These are phyloP conservation scores for Microdochium bolleyi DNA, from an alignment of 2,329 filamentous ascomycete genomes.

Conservation along the genomic window DNA sequence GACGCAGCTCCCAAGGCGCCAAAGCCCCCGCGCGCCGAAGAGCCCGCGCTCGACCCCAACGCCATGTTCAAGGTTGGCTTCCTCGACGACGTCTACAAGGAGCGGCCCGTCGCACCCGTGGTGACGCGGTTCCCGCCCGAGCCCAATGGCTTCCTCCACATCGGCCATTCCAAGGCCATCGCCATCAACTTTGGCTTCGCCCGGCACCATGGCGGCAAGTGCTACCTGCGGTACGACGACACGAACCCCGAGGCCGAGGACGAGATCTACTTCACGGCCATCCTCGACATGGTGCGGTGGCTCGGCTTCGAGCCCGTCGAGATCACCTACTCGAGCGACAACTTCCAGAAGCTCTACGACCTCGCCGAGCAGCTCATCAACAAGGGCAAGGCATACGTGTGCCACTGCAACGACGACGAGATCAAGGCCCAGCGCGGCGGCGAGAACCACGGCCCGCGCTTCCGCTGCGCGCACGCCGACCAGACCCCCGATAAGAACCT, in stretches of 20 bases:
- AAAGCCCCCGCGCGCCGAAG: constrained; percentile 36
- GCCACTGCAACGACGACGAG: constrained; percentile 73
- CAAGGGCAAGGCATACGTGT: constrained; percentile 70
- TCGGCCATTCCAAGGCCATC: constrained; percentile 93
- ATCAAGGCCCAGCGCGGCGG: constrained; percentile 84
- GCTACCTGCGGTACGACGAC: constrained; percentile 79
- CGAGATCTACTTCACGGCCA: constrained; percentile 82
- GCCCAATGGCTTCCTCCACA: constrained; percentile 89
- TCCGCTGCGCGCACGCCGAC: constrained; percentile 72
- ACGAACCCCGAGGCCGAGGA: constrained; percentile 94
- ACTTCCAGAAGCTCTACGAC: constrained; percentile 83
- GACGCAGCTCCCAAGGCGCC: constrained; percentile 15
- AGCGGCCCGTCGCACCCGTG: constrained; percentile 53
- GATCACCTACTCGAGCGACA: constrained; percentile 84
- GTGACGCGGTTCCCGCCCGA: constrained; percentile 74
- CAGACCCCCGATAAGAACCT: constrained; percentile 70
- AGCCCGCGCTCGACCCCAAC: constrained; percentile 42
- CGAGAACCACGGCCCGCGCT: constrained; percentile 61
- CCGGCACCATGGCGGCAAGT: constrained; percentile 69
- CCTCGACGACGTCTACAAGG: constrained; percentile 62
- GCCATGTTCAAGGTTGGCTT: constrained; percentile 78
- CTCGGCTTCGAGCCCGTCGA: constrained; percentile 70
- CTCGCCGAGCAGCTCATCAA: constrained; percentile 78
- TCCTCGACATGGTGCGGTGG: constrained; percentile 82
- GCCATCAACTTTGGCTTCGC: constrained; percentile 96